Conservation (phyloP, 2,329 filamentous ascomycete species). For the Fusarium floridanum region DNA sequence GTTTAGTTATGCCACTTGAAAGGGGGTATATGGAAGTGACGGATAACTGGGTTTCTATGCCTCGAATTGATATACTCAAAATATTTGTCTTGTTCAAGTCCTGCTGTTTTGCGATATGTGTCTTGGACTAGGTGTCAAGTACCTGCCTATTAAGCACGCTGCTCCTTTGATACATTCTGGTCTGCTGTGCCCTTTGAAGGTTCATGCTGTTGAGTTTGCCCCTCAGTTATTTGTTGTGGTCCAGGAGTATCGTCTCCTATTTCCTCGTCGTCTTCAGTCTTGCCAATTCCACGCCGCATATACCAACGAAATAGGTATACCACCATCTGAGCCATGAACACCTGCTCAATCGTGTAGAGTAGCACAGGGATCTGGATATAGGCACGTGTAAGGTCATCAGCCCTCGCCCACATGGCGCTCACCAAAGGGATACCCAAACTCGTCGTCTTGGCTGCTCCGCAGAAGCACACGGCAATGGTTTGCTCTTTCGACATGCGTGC, state of each 20-base stretch:
- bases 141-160: background rate
- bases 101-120: background rate
- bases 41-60: background rate
- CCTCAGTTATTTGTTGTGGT: constrained; percentile 9
- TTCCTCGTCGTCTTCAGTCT: constrained; percentile 37
- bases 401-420: constrained; percentile 74
- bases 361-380: constrained; percentile 74
- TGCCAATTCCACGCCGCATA: constrained; percentile 47
- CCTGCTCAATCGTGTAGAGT: constrained; percentile 71
- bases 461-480: constrained; percentile 79
- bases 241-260: constrained; percentile 8
- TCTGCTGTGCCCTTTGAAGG: background rate
- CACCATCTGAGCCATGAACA: constrained; percentile 60
- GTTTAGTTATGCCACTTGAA: constrained; percentile 1
- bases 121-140: background rate
- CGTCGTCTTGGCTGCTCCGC: constrained; percentile 79
- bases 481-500: constrained; percentile 70
- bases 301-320: constrained; percentile 64
- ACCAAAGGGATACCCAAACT: constrained; percentile 77
- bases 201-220: background rate
- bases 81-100: background rate
- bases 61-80: background rate
- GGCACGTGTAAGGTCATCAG: constrained; percentile 66
- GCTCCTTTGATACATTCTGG: background rate
- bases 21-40: background rate